Evolutionary conservation across 768 basidiomycete species (phyloP), one percentile per base, ranked within the genome.

Genomic region (Chalciporus pseudorubinellus): DNA sequence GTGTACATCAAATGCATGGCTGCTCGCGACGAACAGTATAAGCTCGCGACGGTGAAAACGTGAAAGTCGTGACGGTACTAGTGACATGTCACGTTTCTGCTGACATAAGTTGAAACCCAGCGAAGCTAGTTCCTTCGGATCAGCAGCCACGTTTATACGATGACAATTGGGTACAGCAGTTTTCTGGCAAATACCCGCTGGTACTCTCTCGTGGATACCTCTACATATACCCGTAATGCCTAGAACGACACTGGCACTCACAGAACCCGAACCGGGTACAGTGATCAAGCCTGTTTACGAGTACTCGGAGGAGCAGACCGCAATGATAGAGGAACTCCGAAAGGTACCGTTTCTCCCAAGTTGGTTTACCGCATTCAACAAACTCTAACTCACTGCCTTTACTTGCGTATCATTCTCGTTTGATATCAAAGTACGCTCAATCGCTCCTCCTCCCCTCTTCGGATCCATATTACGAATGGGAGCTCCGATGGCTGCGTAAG

Each of bases 1-100:
- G 87, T 89, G 74, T 95, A 98, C 95, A 98, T 98, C 64, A 98
- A 77, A 84, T 98, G 95, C 95, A 98, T 98, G 65, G 56, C 76
- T 66, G 66, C 34, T 44, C 26, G 26, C 26, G 26, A 26, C 26
- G 6, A 26, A 36, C 31, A 4, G 31, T 11, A n/a, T n/a, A 11
- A 31, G n/a, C 31, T 38, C 31, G n/a, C n/a, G n/a, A n/a, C n/a
- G n/a, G n/a, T n/a, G n/a, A n/a, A n/a, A n/a, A n/a, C n/a, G 38
- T 38, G 19, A 26, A 19, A 12, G 28, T 19, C 14, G 39, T 46
- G 40, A 41, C 40, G n/a, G n/a, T n/a, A n/a, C n/a, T n/a, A 14
- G 44, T 50, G 43, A 50, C 50, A 19, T 19, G 34, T n/a, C 34
- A 36, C 34, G 33, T 34, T 14, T 34, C 13, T 34, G 9, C 13